Evolutionary conservation across 2,329 filamentous ascomycete genomes (phyloP), one percentile per base, ranked within the genome.

Genomic region (Alternaria conjuncta): DNA sequence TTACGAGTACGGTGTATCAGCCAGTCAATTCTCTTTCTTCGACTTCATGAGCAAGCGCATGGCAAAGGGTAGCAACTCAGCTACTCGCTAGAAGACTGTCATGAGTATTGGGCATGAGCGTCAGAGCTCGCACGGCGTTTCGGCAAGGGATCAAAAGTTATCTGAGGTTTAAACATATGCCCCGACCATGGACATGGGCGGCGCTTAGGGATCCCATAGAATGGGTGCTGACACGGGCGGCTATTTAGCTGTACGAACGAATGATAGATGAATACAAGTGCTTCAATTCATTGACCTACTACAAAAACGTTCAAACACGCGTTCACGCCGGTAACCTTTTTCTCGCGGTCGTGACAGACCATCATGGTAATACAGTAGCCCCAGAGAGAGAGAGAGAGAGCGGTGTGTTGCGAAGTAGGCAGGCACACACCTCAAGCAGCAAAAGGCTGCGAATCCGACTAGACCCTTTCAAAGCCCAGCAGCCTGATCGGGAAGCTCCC

Each of bases 11-110:
- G 96, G 96, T 75, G 94, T 94, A 79, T 90, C 88, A 70, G 94
- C 96, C 6, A 96, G 91, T 84, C 95, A 97, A 76, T 98, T 99
- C 84, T 94, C 95, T 43, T 99, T 99, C 86, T 99, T 97, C 82
- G 93, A 97, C 79, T 99, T 98, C 72, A 85, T 85, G 83, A 84
- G 82, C 74, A 80, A 83, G 71, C 77, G 83, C 23, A 84, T 84
- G 79, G 75, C 76, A 12, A 82, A 80, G 68, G 60, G 55, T 20
- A 57, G 41, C 30, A 41, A 54, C 21, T 20, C 55, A 18, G 26
- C 57, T 28, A 53, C 63, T 55, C 63, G 60, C 49, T 68, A 61
- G 18, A n/a, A 25, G 36, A 21, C 9, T 26, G 4, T 26, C n/a
- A 18, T n/a, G 54, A 56, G 44, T 44, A 12, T 25, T 5, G n/a